These are phyloP conservation scores for Diaporthe nobilis DNA, from an alignment of 2,329 filamentous ascomycete genomes.

Conservation along the genomic window DNA sequence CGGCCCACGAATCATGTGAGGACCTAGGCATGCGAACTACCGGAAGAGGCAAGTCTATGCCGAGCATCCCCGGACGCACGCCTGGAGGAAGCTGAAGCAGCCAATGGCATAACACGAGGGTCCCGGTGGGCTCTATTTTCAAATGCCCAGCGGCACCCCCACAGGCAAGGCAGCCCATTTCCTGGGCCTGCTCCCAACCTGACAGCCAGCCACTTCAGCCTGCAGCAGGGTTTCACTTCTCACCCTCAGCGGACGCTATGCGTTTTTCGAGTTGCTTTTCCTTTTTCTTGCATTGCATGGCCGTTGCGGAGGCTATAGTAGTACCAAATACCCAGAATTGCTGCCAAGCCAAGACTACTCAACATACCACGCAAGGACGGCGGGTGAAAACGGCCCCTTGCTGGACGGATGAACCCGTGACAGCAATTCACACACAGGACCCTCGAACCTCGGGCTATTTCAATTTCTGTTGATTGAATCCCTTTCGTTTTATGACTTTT, in stretches of 20 bases:
- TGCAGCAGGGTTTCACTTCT: background rate
- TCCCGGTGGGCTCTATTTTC: background rate
- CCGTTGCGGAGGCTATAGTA: background rate
- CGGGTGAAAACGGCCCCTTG: background rate
- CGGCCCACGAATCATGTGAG: slow-evolving; percentile 34
- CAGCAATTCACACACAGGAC: background rate
- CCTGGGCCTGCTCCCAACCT: background rate
- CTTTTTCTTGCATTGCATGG: background rate
- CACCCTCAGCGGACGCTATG: background rate
- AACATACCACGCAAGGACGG: too few relatives aligned
- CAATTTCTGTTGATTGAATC: background rate
- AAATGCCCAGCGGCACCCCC: background rate
- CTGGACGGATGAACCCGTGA: background rate
- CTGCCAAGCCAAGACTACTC: background rate
- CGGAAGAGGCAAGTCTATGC: slow-evolving; percentile 36
- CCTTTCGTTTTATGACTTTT: background rate
- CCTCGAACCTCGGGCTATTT: background rate
- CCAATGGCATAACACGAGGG: slow-evolving; percentile 36
- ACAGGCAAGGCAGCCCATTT: background rate
- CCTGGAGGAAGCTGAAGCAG: background rate
- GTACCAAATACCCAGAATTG: background rate
- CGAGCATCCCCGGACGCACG: background rate
- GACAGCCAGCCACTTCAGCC: background rate
- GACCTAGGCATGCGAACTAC: slow-evolving; percentile 23
- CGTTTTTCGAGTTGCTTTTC: background rate